Percentiles rank a stretch among this genome's conserved stretches.
phyloP scores from a whole-genome alignment of 129 eudicot genomes.

The Gnaphalium uliginosum region DNA sequence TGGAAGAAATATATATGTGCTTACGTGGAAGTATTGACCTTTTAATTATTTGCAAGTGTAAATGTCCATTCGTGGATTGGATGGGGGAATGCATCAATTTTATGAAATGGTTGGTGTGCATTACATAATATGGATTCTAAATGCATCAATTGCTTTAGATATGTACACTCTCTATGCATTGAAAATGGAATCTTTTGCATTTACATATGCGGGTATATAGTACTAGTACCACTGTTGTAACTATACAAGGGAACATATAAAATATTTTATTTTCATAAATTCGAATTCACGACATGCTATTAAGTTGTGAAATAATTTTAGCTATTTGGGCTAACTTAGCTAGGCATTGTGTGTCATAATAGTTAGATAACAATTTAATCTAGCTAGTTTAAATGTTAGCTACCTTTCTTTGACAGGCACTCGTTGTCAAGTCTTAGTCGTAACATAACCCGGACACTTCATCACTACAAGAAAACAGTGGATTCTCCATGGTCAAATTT shows the following conservation, averaged over 20 bases:
- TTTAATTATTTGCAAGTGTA: neutral
- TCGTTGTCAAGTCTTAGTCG: too few relatives aligned
- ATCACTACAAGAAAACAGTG: too few relatives aligned
- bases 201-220: neutral
- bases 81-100: neutral
- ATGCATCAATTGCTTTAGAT: neutral
- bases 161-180: neutral
- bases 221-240: neutral
- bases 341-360: too few relatives aligned
- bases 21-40: neutral
- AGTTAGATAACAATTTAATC: too few relatives aligned
- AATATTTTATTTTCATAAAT: too few relatives aligned
- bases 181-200: neutral
- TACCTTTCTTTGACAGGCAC: too few relatives aligned
- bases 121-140: neutral
- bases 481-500: too few relatives aligned
- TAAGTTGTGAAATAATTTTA: too few relatives aligned
- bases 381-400: too few relatives aligned
- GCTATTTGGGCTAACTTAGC: too few relatives aligned
- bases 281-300: too few relatives aligned
- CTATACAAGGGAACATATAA: neutral
- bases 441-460: too few relatives aligned
- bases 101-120: neutral
- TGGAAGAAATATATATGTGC: neutral
- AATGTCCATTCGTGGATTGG: neutral